Evolutionary conservation across 495 filamentous ascomycete genomes (phyloP).

Genomic region (Neurospora cerealis): DNA sequence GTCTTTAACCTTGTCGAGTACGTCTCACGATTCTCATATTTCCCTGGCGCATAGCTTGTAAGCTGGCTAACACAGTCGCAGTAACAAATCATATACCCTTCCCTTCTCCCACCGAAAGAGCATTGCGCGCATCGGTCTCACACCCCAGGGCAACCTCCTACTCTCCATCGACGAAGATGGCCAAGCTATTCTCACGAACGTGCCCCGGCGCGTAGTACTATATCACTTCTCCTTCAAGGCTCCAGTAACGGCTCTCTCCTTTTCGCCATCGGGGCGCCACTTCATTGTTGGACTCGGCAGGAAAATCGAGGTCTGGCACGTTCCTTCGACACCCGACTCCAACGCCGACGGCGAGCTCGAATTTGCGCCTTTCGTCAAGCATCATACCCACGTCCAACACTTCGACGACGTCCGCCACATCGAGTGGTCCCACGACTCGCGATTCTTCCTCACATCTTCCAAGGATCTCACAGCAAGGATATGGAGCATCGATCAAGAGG

Average conservation of each 20-base stretch:
- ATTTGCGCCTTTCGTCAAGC: slow-evolving; percentile 86
- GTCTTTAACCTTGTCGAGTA: slow-evolving; percentile 96
- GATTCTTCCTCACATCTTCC: slow-evolving; percentile 84
- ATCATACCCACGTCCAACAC: slow-evolving; percentile 77
- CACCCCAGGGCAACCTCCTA: slow-evolving; percentile 80
- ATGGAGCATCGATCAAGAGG: slow-evolving; percentile 84
- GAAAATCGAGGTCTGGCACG: slow-evolving; percentile 89
- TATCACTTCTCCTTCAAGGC: slow-evolving; percentile 91
- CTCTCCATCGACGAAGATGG: slow-evolving; percentile 93
- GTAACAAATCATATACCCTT: slow-evolving; percentile 92
- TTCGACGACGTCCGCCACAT: slow-evolving; percentile 77
- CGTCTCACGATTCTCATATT: slow-evolving; percentile 14
- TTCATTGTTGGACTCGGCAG: slow-evolving; percentile 81
- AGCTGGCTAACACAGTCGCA: slow-evolving; percentile 29
- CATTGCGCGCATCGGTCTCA: slow-evolving; percentile 76
- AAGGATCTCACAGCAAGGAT: slow-evolving; percentile 88
- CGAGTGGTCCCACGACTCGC: slow-evolving; percentile 89
- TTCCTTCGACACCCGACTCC: slow-evolving; percentile 73
- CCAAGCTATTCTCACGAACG: slow-evolving; percentile 81
- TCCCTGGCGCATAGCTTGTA: slow-evolving; percentile 9
- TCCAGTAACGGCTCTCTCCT: slow-evolving; percentile 73
- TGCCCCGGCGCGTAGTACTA: slow-evolving; percentile 71
- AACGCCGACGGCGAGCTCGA: slow-evolving; percentile 74
- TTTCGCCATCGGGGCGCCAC: slow-evolving; percentile 82
- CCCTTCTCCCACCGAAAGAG: slow-evolving; percentile 92